Base-by-base conservation (phyloP, 2,329 filamentous ascomycete genomes). In the Exophiala oligosperma region DNA sequence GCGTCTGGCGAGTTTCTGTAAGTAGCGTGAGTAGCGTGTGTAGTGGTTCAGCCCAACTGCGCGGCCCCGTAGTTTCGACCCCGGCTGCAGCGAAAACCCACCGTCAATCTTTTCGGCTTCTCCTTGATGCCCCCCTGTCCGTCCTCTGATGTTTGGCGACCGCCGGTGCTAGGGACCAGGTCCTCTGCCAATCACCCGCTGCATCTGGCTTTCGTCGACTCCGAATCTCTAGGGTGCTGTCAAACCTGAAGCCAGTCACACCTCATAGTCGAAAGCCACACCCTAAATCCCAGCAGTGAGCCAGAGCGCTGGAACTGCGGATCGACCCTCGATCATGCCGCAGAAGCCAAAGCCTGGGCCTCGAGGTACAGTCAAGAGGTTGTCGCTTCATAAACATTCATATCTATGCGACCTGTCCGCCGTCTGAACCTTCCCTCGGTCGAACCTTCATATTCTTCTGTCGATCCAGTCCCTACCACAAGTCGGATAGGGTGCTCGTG, bases 291-390 rank as follows among this genome's bases (percentile, higher is more conserved):
- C 46, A 26, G 9, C 52, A 9, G 6, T 21, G 44, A 49, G 46
- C 52, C 44, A 55, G 44, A 55, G 43, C 40, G 29, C 24, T 55
- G 52, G 52, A 55, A 55, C 52, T 11, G 29, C 47, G 54, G 54
- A 56, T 56, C 54, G 54, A 46, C 54, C 44, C 40, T 46, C 41
- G 35, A 53, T 48, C 6, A 47, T 52, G 49, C 41, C 17, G 49
- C 41, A 8, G 55, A 52, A 38, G 17, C 44, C 55, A 49, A 49
- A 35, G 52, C 52, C 54, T 63, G 62, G 62, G 50, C 57, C n/a
- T 44, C 43, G 17, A 43, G 52, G 29, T 54, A 57, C 48, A 54
- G 35, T 12, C 17, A n/a, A 29, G 24, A 28, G 26, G 24, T 63
- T 60, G 43, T 57, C 59, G 54, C 38, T 59, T 59, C 51, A 54